Evolutionary conservation across 768 basidiomycete species (phyloP).

Genomic region (Boletus coccyginus): DNA sequence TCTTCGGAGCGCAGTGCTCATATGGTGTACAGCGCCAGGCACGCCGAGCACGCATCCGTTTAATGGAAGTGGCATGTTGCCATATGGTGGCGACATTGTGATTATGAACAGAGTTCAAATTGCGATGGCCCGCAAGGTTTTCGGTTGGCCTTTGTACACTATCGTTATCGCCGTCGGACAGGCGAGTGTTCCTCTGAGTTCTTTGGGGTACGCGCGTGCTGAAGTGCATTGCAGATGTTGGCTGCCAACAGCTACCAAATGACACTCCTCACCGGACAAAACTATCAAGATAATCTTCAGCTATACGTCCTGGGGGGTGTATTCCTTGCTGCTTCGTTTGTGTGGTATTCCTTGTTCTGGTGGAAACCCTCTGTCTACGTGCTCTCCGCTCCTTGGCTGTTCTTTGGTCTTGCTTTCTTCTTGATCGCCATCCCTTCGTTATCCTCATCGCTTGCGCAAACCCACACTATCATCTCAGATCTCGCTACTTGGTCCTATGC

Average conservation of each 20-base stretch:
- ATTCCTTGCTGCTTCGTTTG: slow-evolving; percentile 79
- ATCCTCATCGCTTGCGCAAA: slow-evolving; percentile 49
- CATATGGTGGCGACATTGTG: slow-evolving; percentile 57
- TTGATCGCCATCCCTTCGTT: slow-evolving; percentile 86
- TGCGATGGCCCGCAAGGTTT: slow-evolving; percentile 73
- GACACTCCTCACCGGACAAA: slow-evolving; percentile 83
- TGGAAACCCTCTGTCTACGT: slow-evolving; percentile 86
- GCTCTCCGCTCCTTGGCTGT: slow-evolving; percentile 83
- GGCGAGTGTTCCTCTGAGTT: slow-evolving; percentile 34
- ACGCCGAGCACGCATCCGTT: slow-evolving; percentile 55
- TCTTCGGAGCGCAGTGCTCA: slow-evolving; percentile 18
- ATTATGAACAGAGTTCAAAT: slow-evolving; percentile 87
- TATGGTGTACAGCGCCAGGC: slow-evolving; percentile 26
- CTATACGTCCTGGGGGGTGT: slow-evolving; percentile 89
- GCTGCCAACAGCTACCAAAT: slow-evolving; percentile 95
- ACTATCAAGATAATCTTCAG: slow-evolving; percentile 76
- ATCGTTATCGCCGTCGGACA: slow-evolving; percentile 86
- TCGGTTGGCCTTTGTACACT: slow-evolving; percentile 89
- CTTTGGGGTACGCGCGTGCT: background rate
- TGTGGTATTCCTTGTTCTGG: slow-evolving; percentile 91
- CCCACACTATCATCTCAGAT: slow-evolving; percentile 68
- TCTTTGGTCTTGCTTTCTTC: slow-evolving; percentile 90
- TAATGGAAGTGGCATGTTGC: slow-evolving; percentile 43
- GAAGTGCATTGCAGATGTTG: slow-evolving; percentile 54
- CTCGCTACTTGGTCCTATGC: slow-evolving; percentile 91